Percentiles rank a stretch among this genome's conserved stretches.
phyloP scores from a whole-genome alignment of 192 early-diverging fungal species.

The Chytriomyces sp. region DNA sequence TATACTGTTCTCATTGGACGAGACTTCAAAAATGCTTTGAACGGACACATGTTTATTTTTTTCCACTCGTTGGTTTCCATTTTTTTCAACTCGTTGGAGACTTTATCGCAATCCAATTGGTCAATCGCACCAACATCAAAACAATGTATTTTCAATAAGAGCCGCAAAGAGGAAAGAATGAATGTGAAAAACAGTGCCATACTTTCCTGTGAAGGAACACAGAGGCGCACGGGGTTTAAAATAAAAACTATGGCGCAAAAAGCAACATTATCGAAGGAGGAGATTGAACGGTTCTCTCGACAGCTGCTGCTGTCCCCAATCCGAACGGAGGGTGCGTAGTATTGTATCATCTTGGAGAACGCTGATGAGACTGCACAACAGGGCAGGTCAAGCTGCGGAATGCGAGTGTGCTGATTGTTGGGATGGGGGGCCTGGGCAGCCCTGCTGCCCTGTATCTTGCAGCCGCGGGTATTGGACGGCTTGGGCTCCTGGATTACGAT shows the following conservation, averaged over 20 bases:
- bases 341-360: background rate
- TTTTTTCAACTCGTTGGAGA: no score
- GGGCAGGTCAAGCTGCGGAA: conserved; percentile 79
- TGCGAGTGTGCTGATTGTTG: conserved; percentile 79
- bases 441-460: conserved; percentile 88
- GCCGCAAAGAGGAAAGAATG: no score
- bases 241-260: background rate
- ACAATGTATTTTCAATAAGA: no score
- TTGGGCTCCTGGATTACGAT: conserved; percentile 95
- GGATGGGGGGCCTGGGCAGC: conserved; percentile 93
- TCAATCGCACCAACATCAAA: no score
- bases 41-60: background rate
- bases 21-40: no score
- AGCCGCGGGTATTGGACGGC: conserved; percentile 77
- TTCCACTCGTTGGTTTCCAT: no score
- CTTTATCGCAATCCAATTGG: no score
- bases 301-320: conserved; percentile 84
- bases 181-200: background rate
- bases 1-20: no score
- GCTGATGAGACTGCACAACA: conserved; percentile 9
- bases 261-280: conserved; percentile 56
- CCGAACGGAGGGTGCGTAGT: conserved; percentile 59
- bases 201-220: no score
- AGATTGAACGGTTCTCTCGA: conserved; percentile 81
- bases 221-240: no score